phyloP scores from a whole-genome alignment of 768 basidiomycete species.

The Phylloporus scabripes region DNA sequence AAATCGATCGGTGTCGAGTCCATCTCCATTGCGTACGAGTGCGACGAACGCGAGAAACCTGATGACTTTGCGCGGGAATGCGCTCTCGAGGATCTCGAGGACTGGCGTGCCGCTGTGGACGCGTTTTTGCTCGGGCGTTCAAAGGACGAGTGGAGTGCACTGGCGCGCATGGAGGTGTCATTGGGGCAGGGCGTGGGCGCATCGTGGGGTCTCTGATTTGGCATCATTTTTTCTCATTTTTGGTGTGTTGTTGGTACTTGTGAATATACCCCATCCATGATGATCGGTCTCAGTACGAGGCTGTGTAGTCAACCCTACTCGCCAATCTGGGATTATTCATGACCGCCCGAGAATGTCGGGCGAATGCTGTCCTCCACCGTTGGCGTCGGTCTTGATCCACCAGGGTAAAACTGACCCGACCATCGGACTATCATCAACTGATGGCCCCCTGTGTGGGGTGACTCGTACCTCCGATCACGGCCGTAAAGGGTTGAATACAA shows the following conservation, averaged over 20 bases:
- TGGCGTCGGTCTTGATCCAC: too few species aligned
- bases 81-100: constrained; percentile 28
- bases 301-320: neutral
- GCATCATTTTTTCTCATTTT: neutral
- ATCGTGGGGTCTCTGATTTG: constrained; percentile 21
- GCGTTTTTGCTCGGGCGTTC: constrained; percentile 15
- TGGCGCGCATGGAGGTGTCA: constrained; percentile 15
- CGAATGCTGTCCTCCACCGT: too few species aligned
- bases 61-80: constrained; percentile 28
- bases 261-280: neutral
- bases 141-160: constrained; percentile 12
- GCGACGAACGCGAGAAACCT: neutral
- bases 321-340: neutral
- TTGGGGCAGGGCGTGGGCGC: constrained; percentile 15
- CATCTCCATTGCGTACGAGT: constrained; percentile 21
- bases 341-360: too few species aligned
- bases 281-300: neutral
- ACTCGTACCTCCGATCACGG: too few species aligned
- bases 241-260: neutral
- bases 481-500: too few species aligned
- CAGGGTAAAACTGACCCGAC: too few species aligned
- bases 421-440: too few species aligned
- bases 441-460: too few species aligned
- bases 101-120: constrained; percentile 22
- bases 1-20: constrained; percentile 14